Evolutionary conservation across 2,329 filamentous ascomycete species (phyloP), one percentile per base, ranked within the genome.

Genomic region (Aspergillus texensis): DNA sequence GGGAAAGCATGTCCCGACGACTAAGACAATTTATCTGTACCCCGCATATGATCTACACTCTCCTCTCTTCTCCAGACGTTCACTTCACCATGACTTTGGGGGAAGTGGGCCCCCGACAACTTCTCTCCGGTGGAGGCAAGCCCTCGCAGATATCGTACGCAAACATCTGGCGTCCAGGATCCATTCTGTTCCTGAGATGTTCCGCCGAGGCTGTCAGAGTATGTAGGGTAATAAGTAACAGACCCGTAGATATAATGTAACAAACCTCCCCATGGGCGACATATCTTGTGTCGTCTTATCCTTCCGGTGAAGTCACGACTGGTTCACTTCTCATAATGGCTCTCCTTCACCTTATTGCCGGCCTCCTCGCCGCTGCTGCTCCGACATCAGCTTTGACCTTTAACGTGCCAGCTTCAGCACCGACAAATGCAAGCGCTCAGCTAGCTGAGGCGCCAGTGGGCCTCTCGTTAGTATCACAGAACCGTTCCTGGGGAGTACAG

Each of bases 371-470:
- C 26, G 12, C n/a, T 34, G 50, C 19, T 28, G 26, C 50, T 19
- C 30, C 28, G 50, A 12, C 50, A 3, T 34, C 30, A 53, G 73
- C 70, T 14, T 65, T 79, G 55, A 73, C 69, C 10, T 80, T 79
- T 65, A 72, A 70, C 36, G 62, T 81, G 14, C 79, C 79, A 8
- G 48, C 69, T 21, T 71, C 76, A 32, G 72, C 75, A 14, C 74
- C 79, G 14, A 63, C 70, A 2, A 74, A 73, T 32, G 61, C 73
- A 1, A 76, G 74, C 58, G 61, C 64, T 2, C 67, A 72, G 50
- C 68, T 83, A 12, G 75, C 78, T 53, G 72, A 73, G 34, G 79
- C 82, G 1, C 81, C 82, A 6, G 76, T 83, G 1, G 81, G 81
- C 3, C 71, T 83, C 39, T 84, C 81, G 78, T 83, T 69, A 69